A percentile compares a stretch with the other conserved stretches of the same genome.
These are phyloP conservation scores for Peronospora destructor DNA, from an alignment of 352 stramenopile genomes.

Conservation along the genomic window DNA sequence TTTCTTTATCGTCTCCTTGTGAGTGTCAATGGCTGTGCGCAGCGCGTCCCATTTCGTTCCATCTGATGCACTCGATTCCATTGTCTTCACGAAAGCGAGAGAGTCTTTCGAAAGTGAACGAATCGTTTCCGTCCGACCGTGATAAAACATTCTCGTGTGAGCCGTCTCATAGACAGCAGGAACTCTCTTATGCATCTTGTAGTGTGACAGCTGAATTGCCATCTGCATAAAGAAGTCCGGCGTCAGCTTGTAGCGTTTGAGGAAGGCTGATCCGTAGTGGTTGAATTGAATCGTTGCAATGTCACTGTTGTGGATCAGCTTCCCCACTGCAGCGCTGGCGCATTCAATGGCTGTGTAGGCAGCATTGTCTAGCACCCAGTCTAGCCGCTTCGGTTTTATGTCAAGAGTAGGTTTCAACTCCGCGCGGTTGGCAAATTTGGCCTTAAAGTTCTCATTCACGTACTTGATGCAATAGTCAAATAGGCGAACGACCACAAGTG, in stretches of 20 bases:
- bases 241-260: constrained; percentile 93
- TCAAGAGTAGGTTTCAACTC: constrained; percentile 54
- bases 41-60: constrained; percentile 85
- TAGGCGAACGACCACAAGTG: constrained; percentile 90
- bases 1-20: constrained; percentile 89
- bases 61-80: constrained; percentile 60
- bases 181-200: constrained; percentile 90
- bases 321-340: constrained; percentile 85
- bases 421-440: constrained; percentile 70
- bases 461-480: constrained; percentile 93
- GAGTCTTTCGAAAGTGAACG: constrained; percentile 86
- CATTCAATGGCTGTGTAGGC: constrained; percentile 78
- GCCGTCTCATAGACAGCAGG: constrained; percentile 96
- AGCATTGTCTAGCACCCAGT: constrained; percentile 81
- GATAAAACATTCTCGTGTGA: constrained; percentile 95
- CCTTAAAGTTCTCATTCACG: constrained; percentile 88
- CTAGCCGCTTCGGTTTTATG: constrained; percentile 62
- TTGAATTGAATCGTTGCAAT: constrained; percentile 88
- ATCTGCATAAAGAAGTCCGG: constrained; percentile 96
- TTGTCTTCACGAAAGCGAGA: constrained; percentile 87
- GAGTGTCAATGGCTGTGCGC: constrained; percentile 78
- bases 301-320: constrained; percentile 89
- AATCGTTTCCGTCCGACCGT: constrained; percentile 92
- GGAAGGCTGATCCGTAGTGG: constrained; percentile 87
- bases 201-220: constrained; percentile 95